Conservation (phyloP, 202 grass and related monocot genomes). For the Panicum virgatum region DNA sequence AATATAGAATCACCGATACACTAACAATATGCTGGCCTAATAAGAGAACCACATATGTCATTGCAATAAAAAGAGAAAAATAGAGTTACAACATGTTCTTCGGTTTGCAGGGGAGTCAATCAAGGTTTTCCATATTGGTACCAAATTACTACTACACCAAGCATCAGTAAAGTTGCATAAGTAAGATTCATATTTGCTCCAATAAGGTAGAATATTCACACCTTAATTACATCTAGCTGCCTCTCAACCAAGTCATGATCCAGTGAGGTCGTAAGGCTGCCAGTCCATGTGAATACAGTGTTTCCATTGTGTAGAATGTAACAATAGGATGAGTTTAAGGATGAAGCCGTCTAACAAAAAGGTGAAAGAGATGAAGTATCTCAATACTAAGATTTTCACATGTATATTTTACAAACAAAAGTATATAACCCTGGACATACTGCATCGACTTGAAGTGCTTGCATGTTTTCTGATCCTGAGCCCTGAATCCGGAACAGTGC, state of each 20-base stretch:
- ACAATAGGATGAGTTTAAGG: conserved; percentile 78
- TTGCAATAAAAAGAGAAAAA: not conserved
- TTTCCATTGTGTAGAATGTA: conserved; percentile 66
- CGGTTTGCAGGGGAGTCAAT: not conserved
- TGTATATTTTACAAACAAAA: conserved; percentile 23
- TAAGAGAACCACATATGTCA: not conserved
- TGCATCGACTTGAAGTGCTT: conserved; percentile 96
- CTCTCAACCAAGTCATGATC: conserved; percentile 79
- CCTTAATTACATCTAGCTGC: conserved; percentile 86
- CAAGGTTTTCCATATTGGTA: not conserved
- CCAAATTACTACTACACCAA: not conserved
- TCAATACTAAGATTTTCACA: conserved; percentile 13
- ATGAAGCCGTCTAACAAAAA: conserved; percentile 60
- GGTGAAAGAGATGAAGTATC: conserved; percentile 18
- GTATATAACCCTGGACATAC: conserved; percentile 55
- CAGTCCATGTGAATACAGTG: conserved; percentile 74
- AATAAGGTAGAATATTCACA: conserved; percentile 39
- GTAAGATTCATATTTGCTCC: not conserved
- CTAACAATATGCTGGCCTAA: not conserved
- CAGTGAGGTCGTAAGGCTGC: conserved; percentile 50
- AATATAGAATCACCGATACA: not conserved
- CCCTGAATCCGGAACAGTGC: conserved; percentile 90
- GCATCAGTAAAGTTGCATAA: conserved; percentile 9
- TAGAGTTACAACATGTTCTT: not conserved
- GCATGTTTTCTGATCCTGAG: conserved; percentile 92